Conservation (phyloP, 768 basidiomycete species). For the Paxillus involutus region DNA sequence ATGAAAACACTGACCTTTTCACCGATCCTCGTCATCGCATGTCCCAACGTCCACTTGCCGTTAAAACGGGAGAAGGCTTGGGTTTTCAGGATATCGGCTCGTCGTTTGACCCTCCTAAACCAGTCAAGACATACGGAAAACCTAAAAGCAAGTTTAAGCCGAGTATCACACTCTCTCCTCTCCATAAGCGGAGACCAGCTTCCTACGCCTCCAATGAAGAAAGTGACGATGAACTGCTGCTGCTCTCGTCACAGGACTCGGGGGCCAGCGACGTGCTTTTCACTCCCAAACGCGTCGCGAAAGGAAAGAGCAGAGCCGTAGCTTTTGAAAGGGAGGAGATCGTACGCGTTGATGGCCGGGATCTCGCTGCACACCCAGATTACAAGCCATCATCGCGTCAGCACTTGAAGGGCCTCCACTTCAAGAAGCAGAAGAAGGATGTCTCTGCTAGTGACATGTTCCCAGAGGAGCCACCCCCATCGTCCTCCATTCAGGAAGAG, state of each 20-base stretch:
- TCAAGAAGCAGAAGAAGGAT: slow-evolving; percentile 35
- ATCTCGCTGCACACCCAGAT: slow-evolving; percentile 21
- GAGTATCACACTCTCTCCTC: not conserved
- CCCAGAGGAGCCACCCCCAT: slow-evolving; percentile 11
- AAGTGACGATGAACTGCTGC: slow-evolving; percentile 31
- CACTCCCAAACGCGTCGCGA: slow-evolving; percentile 10
- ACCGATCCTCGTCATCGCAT: slow-evolving; percentile 22
- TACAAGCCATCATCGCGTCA: slow-evolving; percentile 16
- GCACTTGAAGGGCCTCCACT: slow-evolving; percentile 18
- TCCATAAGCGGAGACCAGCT: not conserved
- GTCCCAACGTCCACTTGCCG: slow-evolving; percentile 18
- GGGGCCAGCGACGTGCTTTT: slow-evolving; percentile 7
- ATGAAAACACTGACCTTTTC: not conserved
- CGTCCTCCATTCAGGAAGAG: slow-evolving; percentile 19
- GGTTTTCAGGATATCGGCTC: slow-evolving; percentile 26
- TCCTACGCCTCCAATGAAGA: slow-evolving; percentile 2
- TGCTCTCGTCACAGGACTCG: slow-evolving; percentile 26
- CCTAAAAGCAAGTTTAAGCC: slow-evolving; percentile 13
- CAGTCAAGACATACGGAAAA: not conserved
- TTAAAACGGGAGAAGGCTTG: slow-evolving; percentile 27
- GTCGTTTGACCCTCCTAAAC: slow-evolving; percentile 14
- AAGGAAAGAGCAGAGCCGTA: not conserved
- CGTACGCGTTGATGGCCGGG: slow-evolving; percentile 13
- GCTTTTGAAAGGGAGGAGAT: slow-evolving; percentile 4
- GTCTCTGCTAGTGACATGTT: not conserved